These are phyloP conservation scores for Acaromyces ingoldii DNA, from an alignment of 1,284 basidiomycete species.

Conservation along the genomic window DNA sequence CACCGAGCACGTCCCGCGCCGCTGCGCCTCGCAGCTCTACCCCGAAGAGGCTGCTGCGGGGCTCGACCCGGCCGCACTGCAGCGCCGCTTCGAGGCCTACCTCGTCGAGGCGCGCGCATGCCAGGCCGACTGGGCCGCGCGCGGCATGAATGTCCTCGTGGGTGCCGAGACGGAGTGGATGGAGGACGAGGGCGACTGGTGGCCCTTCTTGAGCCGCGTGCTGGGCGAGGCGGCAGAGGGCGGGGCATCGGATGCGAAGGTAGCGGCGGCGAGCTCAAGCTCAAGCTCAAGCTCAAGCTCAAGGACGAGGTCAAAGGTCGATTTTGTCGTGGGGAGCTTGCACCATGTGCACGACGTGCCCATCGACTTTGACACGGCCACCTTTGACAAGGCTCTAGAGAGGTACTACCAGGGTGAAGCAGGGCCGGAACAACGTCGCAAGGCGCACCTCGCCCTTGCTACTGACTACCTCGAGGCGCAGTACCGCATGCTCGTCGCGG, in stretches of 20 bases:
- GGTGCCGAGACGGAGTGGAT: conserved; percentile 93
- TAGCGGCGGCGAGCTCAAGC: neutral
- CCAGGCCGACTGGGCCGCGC: conserved; percentile 54
- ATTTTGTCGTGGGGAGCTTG: conserved; percentile 88
- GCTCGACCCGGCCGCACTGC: conserved; percentile 57
- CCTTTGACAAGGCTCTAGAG: conserved; percentile 62
- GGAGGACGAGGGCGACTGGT: conserved; percentile 58
- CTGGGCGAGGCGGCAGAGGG: neutral
- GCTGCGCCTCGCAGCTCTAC: conserved; percentile 74
- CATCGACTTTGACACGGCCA: conserved; percentile 82
- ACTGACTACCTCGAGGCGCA: conserved; percentile 40
- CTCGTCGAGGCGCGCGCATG: conserved; percentile 65
- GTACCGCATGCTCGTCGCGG: conserved; percentile 52
- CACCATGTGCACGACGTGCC: conserved; percentile 84
- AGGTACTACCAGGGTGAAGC: neutral
- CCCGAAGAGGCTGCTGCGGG: conserved; percentile 69
- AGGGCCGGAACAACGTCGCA: neutral
- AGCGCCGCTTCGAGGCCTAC: conserved; percentile 64
- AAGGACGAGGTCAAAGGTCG: conserved; percentile 55
- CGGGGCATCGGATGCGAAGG: neutral
- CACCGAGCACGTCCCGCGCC: conserved; percentile 90
- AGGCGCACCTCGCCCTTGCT: conserved; percentile 19
- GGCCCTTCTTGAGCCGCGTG: conserved; percentile 32
- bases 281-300: neutral
- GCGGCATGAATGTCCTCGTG: conserved; percentile 71